Conservation (phyloP, 805 yeast species). For the Pichia gijzeniarum region DNA sequence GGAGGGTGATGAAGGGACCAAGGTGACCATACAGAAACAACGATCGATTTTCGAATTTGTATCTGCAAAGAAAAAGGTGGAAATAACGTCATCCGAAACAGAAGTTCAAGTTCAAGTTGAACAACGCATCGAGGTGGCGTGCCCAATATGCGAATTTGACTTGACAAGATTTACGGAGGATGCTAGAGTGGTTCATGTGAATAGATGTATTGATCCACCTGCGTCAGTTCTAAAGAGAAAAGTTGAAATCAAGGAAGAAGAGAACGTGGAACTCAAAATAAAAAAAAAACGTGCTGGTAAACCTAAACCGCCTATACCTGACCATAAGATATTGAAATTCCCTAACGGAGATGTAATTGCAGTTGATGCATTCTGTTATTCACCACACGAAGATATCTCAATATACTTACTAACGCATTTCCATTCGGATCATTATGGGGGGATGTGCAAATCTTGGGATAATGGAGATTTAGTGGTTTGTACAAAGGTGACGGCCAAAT, state of each 20-base stretch:
- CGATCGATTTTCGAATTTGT: constrained; percentile 1
- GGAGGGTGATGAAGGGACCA: no score
- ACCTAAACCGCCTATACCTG: constrained; percentile 38
- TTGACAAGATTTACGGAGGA: constrained; percentile 35
- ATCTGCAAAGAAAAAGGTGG: background rate
- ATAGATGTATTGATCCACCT: constrained; percentile 38
- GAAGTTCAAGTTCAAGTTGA: background rate
- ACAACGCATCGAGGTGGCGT: constrained; percentile 17
- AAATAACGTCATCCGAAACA: no score
- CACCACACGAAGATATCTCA: constrained; percentile 38
- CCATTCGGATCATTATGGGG: constrained; percentile 93
- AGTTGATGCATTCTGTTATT: constrained; percentile 62
- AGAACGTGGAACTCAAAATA: background rate
- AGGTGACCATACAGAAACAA: background rate
- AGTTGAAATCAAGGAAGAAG: background rate
- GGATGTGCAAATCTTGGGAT: constrained; percentile 71
- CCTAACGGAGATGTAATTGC: constrained; percentile 31
- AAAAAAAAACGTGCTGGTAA: background rate
- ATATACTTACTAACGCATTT: constrained; percentile 72
- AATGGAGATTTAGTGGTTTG: constrained; percentile 61
- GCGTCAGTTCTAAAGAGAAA: background rate
- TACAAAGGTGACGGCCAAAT: constrained; percentile 58
- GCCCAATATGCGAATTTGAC: constrained; percentile 48
- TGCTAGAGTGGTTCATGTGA: constrained; percentile 49
- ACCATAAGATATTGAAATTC: constrained; percentile 46